A percentile compares a stretch with the other conserved stretches of the same genome.
These are phyloP conservation scores for Pleurotus cornucopiae DNA, from an alignment of 768 basidiomycete genomes.

Conservation along the genomic window DNA sequence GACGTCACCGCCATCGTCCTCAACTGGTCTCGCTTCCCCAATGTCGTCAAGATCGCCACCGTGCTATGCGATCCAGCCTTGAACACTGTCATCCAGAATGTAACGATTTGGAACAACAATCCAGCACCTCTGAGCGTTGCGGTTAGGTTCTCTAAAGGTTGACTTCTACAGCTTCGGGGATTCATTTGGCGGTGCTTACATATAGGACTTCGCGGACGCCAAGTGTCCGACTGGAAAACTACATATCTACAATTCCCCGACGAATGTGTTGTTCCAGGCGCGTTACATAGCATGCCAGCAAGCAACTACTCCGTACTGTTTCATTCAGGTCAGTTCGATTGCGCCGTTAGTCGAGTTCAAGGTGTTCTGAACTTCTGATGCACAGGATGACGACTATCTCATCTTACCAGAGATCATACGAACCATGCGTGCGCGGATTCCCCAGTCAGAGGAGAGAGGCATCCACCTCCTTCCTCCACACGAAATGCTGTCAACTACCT, in stretches of 20 bases:
- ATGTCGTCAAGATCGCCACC: conserved; percentile 52
- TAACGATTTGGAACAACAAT: conserved; percentile 65
- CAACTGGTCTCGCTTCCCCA: conserved; percentile 65
- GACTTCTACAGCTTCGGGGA: not conserved
- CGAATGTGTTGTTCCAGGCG: conserved; percentile 59
- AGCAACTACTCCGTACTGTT: conserved; percentile 50
- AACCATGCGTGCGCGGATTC: conserved; percentile 39
- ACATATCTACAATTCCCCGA: conserved; percentile 50
- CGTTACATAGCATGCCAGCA: conserved; percentile 55
- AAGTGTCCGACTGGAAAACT: conserved; percentile 41
- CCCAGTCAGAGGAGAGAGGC: conserved; percentile 17
- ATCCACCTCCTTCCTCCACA: conserved; percentile 59
- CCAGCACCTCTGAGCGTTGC: conserved; percentile 34
- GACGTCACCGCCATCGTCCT: conserved; percentile 55
- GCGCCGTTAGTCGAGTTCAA: not conserved
- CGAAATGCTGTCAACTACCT: conserved; percentile 51
- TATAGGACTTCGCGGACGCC: conserved; percentile 36
- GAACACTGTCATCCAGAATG: conserved; percentile 38
- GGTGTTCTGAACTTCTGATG: conserved; percentile 5
- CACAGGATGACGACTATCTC: conserved; percentile 68
- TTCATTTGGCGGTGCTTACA: not conserved
- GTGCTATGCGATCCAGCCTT: conserved; percentile 45
- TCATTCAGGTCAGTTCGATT: conserved; percentile 45
- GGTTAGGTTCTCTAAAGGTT: conserved; percentile 26
- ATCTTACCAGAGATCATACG: conserved; percentile 53